phyloP scores from a whole-genome alignment of 2,329 filamentous ascomycete species.

The Apiospora malaysiana region DNA sequence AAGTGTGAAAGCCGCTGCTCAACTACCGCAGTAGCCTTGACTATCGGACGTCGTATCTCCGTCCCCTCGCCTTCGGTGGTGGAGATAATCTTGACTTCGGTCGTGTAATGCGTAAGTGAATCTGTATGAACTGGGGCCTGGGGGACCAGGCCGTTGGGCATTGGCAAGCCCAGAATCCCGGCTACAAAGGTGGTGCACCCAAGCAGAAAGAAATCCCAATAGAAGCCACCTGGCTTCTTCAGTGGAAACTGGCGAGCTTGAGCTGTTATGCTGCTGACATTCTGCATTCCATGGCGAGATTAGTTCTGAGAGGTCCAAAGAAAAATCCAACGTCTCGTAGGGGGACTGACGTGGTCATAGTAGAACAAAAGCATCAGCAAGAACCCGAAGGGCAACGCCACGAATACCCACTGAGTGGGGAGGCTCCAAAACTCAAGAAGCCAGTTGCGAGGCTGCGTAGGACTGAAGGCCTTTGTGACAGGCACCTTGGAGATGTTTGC shows the following conservation, averaged over 20 bases:
- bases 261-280: slow-evolving; percentile 60
- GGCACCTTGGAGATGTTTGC: slow-evolving; percentile 49
- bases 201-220: slow-evolving; percentile 65
- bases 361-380: slow-evolving; percentile 60
- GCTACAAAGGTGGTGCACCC: slow-evolving; percentile 61
- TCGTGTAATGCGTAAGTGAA: slow-evolving; percentile 50
- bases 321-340: no score
- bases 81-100: slow-evolving; percentile 46
- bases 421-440: slow-evolving; percentile 60
- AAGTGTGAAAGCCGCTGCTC: slow-evolving; percentile 64
- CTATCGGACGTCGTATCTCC: slow-evolving; percentile 49
- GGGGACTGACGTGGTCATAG: slow-evolving; percentile 54
- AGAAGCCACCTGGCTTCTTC: slow-evolving; percentile 63
- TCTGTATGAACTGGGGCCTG: slow-evolving; percentile 63
- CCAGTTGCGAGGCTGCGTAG: slow-evolving; percentile 52
- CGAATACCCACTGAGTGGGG: slow-evolving; percentile 57
- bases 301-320: no score
- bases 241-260: slow-evolving; percentile 62
- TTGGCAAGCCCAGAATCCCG: slow-evolving; percentile 60
- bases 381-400: slow-evolving; percentile 58
- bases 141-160: slow-evolving; percentile 64
- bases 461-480: slow-evolving; percentile 51
- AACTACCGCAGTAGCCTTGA: slow-evolving; percentile 53
- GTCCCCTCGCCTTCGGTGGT: slow-evolving; percentile 46
- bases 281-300: slow-evolving; percentile 33